Evolutionary conservation across 148 eudicot species (phyloP), one percentile per base, ranked within the genome.

Genomic region (Spergularia marina): DNA sequence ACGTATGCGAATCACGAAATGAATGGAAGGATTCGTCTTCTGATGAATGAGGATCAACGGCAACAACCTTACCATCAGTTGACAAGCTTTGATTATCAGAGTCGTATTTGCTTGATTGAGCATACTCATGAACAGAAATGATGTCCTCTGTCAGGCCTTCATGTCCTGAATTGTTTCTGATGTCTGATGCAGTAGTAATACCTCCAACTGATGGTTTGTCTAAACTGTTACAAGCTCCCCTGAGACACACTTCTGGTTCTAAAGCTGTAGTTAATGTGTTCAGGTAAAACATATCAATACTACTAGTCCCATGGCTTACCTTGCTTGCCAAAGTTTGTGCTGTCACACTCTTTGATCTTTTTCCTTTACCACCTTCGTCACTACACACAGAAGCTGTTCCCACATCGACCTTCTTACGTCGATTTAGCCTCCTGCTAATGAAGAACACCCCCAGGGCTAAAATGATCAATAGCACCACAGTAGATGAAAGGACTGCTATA

Each of bases 21-120:
- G 98, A 94, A 72, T 94, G 96, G 49, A 94, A 94, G 36, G 94
- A 91, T 74, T 92, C 96, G 77, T 84, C 87, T 56, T 87, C 96
- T 5, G 92, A 90, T 17, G 86, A 87, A 68, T 75, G 56, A n/a
- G 78, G 72, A 67, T 81, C 83, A 53, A 51, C 73, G 25, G 56
- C 64, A 18, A 30, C 73, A n/a, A 75, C 47, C 51, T 77, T 58
- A 7, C 79, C 86, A 60, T 64, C 83, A 47, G 30, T 17, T 17
- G 79, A 62, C 36, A 87, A 80, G 62, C 77, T 80, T 59, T 80
- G 85, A 30, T 75, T 84, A 70, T 83, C 83, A 67, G 85, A 77
- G 20, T 81, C 88, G 30, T 81, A 67, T 52, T 77, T 86, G 23
- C 86, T 70, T 18, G 83, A 72, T 47, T 87, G 88, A n/a, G 79